A percentile compares a stretch with the other conserved stretches of the same genome.
phyloP scores from a whole-genome alignment of 257 asterid species.

The Apocynum venetum region DNA sequence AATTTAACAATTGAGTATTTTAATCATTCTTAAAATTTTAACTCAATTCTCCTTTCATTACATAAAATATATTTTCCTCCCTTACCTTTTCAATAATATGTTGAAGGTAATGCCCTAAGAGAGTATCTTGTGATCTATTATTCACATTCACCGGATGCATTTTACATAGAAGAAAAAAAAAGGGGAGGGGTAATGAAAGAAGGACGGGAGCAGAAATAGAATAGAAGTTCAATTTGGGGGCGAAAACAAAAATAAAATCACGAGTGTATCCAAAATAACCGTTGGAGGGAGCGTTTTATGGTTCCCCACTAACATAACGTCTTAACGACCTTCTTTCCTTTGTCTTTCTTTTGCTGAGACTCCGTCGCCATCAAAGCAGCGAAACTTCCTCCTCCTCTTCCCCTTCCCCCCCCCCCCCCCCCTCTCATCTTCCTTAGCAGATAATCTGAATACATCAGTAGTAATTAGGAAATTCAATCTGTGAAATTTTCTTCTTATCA shows the following conservation, averaged over 20 bases:
- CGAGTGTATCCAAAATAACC: constrained; percentile 2
- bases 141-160: too few species aligned
- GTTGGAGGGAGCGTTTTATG: constrained; percentile 67
- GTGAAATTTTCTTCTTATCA: background rate
- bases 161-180: too few species aligned
- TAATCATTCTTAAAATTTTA: too few species aligned
- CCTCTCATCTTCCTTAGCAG: constrained; percentile 15
- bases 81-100: too few species aligned
- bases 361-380: constrained; percentile 51
- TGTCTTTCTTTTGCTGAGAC: background rate
- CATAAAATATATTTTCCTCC: too few species aligned
- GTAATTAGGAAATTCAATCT: background rate
- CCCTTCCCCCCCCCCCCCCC: constrained; percentile 8
- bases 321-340: constrained; percentile 25
- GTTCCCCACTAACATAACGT: constrained; percentile 56
- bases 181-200: too few species aligned
- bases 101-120: too few species aligned
- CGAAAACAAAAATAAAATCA: constrained; percentile 6
- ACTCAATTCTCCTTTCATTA: too few species aligned
- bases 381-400: constrained; percentile 23
- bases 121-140: too few species aligned
- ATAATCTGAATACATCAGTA: background rate
- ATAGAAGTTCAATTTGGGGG: constrained; percentile 7
- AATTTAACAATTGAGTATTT: too few species aligned
- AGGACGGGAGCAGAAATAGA: background rate